A percentile compares a stretch with the other conserved stretches of the same genome.
phyloP scores from a whole-genome alignment of 192 early-diverging fungal species.

The Gonapodya prolifera region DNA sequence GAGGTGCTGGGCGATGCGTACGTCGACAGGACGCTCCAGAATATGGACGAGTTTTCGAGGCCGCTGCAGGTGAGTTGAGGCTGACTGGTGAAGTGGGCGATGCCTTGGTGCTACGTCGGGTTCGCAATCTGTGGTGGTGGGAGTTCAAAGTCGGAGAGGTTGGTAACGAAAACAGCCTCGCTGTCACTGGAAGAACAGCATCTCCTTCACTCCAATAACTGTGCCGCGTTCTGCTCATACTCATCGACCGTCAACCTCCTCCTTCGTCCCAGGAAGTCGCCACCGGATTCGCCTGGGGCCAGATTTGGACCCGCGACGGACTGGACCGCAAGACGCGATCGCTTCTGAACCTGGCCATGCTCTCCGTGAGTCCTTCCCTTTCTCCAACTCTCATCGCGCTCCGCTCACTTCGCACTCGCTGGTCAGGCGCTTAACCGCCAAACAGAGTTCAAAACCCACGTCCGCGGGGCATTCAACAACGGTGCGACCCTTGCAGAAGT shows the following conservation, averaged over 20 bases:
- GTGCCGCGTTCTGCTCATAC: no score
- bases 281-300: not conserved
- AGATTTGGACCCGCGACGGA: not conserved
- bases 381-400: not conserved
- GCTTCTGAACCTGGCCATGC: slow-evolving; percentile 1
- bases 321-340: slow-evolving; percentile 2
- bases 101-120: no score
- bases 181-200: no score
- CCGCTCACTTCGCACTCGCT: not conserved
- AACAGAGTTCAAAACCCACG: slow-evolving; percentile 2
- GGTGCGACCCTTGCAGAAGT: not conserved
- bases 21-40: not conserved
- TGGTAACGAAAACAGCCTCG: no score
- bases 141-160: no score
- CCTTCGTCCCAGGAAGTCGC: not conserved
- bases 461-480: slow-evolving; percentile 1
- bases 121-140: no score
- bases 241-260: no score
- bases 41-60: not conserved
- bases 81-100: no score
- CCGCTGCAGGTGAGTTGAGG: not conserved
- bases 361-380: not conserved
- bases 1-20: not conserved
- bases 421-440: not conserved
- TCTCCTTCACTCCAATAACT: no score